Percentiles rank a stretch among this genome's conserved stretches.
phyloP scores from a whole-genome alignment of 2,329 filamentous ascomycete species.

The Lachnellula suecica region DNA sequence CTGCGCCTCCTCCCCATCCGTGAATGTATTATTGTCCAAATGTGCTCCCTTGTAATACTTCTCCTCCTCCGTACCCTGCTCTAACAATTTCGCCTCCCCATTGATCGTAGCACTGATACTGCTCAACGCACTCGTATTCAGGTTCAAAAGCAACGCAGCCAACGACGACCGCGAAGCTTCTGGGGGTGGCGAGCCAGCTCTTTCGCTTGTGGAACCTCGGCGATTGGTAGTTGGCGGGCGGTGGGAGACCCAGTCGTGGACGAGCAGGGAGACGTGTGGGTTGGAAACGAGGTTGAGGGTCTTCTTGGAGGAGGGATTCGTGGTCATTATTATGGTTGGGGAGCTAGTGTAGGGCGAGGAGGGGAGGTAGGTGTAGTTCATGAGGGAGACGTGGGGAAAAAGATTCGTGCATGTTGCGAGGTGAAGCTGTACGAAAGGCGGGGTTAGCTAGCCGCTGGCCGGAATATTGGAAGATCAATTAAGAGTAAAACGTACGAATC shows the following conservation, averaged over 20 bases:
- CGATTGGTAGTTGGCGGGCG: conserved; percentile 74
- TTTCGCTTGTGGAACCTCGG: conserved; percentile 55
- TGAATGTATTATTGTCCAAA: conserved; percentile 89
- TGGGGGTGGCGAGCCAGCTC: conserved; percentile 54
- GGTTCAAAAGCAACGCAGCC: conserved; percentile 79
- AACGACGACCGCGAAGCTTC: conserved; percentile 72
- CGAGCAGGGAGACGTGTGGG: conserved; percentile 86
- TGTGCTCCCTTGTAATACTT: conserved; percentile 79
- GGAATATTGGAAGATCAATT: conserved; percentile 6
- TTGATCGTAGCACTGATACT: conserved; percentile 93
- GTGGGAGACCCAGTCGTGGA: conserved; percentile 97
- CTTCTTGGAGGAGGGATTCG: conserved; percentile 75
- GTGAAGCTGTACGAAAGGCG: conserved; percentile 76
- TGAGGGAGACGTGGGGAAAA: conserved; percentile 87
- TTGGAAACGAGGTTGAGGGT: conserved; percentile 81
- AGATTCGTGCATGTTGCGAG: conserved; percentile 86
- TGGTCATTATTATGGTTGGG: conserved; percentile 96
- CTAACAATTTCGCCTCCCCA: conserved; percentile 75
- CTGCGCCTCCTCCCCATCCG: conserved; percentile 49
- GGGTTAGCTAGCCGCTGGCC: conserved; percentile 9
- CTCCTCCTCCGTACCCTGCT: conserved; percentile 76
- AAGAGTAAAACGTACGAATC: conserved; percentile 66
- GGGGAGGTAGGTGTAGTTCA: conserved; percentile 98
- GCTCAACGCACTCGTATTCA: conserved; percentile 85
- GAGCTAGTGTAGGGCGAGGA: conserved; percentile 64